A percentile compares a stretch with the other conserved stretches of the same genome.
These are phyloP conservation scores for Hordeum marinum DNA, from an alignment of 176 grass and related monocot species.

Conservation along the genomic window DNA sequence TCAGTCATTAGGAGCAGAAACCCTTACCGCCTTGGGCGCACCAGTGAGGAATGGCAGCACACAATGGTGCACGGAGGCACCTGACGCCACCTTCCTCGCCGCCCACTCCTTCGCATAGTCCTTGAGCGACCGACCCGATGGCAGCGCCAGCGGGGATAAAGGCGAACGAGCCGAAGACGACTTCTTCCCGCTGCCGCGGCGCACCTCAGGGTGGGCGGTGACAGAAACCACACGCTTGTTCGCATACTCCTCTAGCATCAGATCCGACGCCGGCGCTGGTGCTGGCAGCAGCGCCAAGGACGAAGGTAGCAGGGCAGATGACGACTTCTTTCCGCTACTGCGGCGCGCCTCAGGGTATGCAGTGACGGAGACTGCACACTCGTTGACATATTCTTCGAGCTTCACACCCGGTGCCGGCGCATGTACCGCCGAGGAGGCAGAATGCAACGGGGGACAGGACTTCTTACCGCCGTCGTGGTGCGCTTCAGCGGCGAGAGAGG, in stretches of 20 bases:
- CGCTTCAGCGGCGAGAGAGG: background rate
- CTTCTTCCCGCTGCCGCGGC: background rate
- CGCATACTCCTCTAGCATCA: background rate
- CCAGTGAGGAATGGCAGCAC: conserved; percentile 60
- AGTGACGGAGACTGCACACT: background rate
- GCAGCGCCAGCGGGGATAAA: background rate
- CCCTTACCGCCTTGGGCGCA: conserved; percentile 44
- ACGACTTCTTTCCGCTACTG: background rate
- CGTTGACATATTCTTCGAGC: background rate
- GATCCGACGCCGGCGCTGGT: background rate
- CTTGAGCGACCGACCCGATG: conserved; percentile 16
- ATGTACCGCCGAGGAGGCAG: background rate
- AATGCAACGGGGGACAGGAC: background rate
- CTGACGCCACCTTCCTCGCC: conserved; percentile 48
- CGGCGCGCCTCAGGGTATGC: background rate
- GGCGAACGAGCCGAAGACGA: background rate
- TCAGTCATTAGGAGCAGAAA: conserved; percentile 1
- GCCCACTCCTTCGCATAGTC: conserved; percentile 44
- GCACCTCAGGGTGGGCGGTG: background rate
- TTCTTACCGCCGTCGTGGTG: background rate
- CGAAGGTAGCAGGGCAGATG: background rate
- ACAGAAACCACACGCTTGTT: background rate
- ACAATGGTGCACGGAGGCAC: conserved; percentile 31
- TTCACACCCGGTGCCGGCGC: background rate
- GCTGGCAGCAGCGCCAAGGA: background rate